Percentiles rank a stretch among this genome's conserved stretches.
phyloP scores from a whole-genome alignment of 2,329 filamentous ascomycete species.

The Penicillium hesseltinei region DNA sequence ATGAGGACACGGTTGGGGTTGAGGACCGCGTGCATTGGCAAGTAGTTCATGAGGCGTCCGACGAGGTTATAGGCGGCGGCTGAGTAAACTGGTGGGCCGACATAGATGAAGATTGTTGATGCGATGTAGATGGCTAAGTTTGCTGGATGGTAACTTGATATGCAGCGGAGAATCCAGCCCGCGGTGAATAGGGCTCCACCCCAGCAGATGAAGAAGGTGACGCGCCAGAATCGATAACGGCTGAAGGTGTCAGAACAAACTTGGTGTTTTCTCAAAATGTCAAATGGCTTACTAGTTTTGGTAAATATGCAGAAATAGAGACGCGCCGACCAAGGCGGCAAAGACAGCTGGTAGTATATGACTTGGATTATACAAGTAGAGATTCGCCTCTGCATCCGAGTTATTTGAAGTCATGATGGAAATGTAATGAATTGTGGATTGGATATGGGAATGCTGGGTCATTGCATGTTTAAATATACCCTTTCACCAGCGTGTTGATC shows the following conservation, averaged over 20 bases:
- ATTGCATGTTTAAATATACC: constrained; percentile 10
- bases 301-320: constrained; percentile 30
- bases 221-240: constrained; percentile 34
- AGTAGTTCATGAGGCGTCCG: constrained; percentile 39
- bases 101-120: constrained; percentile 35
- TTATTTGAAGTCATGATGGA: constrained; percentile 12
- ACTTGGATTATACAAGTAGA: constrained; percentile 33
- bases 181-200: constrained; percentile 37
- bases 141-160: constrained; percentile 30
- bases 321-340: constrained; percentile 31
- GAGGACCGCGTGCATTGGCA: constrained; percentile 40
- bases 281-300: constrained; percentile 33
- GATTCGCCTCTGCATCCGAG: constrained; percentile 1
- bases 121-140: constrained; percentile 35
- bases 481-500: not conserved
- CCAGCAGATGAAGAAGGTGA: constrained; percentile 39
- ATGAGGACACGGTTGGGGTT: constrained; percentile 37
- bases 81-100: constrained; percentile 39
- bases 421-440: not conserved
- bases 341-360: constrained; percentile 36
- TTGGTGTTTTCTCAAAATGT: not conserved
- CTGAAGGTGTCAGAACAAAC: constrained; percentile 5
- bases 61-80: constrained; percentile 40
- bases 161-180: constrained; percentile 37
- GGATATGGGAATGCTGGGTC: not conserved